These are phyloP conservation scores for Fagus crenata DNA, from an alignment of 306 rosid species.

Conservation along the genomic window DNA sequence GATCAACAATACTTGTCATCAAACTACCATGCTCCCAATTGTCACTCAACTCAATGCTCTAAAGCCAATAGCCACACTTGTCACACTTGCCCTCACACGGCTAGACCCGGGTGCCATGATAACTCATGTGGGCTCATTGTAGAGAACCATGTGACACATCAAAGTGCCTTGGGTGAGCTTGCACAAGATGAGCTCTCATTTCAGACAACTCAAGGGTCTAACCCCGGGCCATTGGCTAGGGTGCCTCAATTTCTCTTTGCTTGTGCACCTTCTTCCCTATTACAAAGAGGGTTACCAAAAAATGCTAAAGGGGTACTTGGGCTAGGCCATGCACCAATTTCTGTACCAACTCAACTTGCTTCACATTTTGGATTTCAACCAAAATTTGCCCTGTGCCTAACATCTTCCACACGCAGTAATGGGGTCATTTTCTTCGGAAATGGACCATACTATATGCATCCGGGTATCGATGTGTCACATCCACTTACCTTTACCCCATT, in stretches of 20 bases:
- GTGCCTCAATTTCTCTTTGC: conserved; percentile 54
- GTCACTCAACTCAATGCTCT: conserved; percentile 55
- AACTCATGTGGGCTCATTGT: conserved; percentile 45
- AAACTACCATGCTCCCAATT: conserved; percentile 46
- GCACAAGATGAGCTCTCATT: conserved; percentile 49
- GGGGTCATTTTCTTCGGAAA: conserved; percentile 52
- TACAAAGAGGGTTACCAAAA: conserved; percentile 43
- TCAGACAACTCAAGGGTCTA: conserved; percentile 23
- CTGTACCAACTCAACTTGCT: conserved; percentile 45
- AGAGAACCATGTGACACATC: conserved; percentile 48
- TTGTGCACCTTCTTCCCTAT: conserved; percentile 49
- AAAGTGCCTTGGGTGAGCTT: conserved; percentile 40
- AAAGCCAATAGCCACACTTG: conserved; percentile 43
- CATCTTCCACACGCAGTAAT: conserved; percentile 2
- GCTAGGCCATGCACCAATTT: conserved; percentile 44
- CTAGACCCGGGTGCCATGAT: conserved; percentile 49
- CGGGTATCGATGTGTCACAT: conserved; percentile 26
- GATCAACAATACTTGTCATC: conserved; percentile 38
- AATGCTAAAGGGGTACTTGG: conserved; percentile 45
- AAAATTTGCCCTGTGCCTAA: conserved; percentile 49
- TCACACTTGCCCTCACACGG: conserved; percentile 29
- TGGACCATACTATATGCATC: conserved; percentile 19
- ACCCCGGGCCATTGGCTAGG: conserved; percentile 23
- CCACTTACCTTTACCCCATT: conserved; percentile 41
- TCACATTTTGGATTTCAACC: conserved; percentile 48